Base-by-base conservation (phyloP, 495 filamentous ascomycete species). In the Massariosphaeria phaeospora region DNA sequence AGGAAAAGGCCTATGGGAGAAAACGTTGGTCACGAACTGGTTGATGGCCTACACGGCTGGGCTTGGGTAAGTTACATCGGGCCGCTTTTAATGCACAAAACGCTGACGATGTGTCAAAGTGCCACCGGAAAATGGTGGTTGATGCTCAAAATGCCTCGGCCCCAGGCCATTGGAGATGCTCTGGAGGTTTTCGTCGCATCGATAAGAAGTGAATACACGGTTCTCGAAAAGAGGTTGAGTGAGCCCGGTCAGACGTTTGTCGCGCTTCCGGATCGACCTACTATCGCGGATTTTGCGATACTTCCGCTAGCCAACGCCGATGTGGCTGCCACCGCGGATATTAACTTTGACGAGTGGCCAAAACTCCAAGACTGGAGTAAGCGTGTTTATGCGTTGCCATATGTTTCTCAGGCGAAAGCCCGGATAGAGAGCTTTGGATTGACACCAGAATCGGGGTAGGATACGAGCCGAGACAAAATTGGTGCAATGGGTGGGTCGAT, bases 241-340 rank as follows among this genome's bases (percentile, higher is more conserved):
- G 48, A 52, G 9, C 40, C 48, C 1, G 29, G 17, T 12, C 55
- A 59, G 30, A n/a, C 29, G 12, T 59, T 26, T 26, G 27, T 59
- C 17, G 55, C 55, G 13, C 41, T 59, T 29, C 2, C 12, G 0
- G 55, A 46, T 38, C 39, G 55, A 11, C 48, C 48, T 2, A 52
- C 48, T 9, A 59, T 59, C n/a, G 55, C 48, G 20, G 55, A 59
- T 35, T 47, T 59, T 48, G 55, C 43, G 5, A 52, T 35, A 26
- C 23, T 52, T 13, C 29, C 55, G 8, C 35, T 52, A 40, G 55
- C 55, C 6, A 59, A 59, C 34, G 39, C 13, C 8, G 15, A 53
- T n/a, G 43, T 59, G 2, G 55, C 55, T 8, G 34, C 48, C 4
- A 41, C 31, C 9, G 55, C 55, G 10, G 33, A 47, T 15, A 52